A percentile compares a stretch with the other conserved stretches of the same genome.
Conservation (phyloP, 768 basidiomycete genomes). For the Scleroderma citrinum region DNA sequence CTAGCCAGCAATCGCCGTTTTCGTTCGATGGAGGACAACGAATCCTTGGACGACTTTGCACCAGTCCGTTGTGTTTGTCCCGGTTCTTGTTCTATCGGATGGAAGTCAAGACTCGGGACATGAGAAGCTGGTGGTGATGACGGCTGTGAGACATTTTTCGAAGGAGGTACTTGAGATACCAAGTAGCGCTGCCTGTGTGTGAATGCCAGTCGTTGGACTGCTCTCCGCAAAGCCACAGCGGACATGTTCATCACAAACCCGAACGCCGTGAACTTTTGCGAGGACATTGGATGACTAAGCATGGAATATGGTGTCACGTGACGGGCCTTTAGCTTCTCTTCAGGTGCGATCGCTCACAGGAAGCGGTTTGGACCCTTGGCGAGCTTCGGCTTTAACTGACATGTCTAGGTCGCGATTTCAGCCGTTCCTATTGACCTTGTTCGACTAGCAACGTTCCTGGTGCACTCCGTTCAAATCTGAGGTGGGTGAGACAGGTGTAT, state of each 20-base stretch:
- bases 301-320: background rate
- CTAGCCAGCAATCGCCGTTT: conserved; percentile 54
- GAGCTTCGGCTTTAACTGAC: too few relatives aligned
- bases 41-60: conserved; percentile 71
- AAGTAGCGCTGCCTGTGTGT: conserved; percentile 17
- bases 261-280: too few relatives aligned
- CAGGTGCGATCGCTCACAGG: too few relatives aligned
- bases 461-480: too few relatives aligned
- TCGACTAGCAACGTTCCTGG: too few relatives aligned
- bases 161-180: conserved; percentile 15
- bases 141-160: conserved; percentile 4
- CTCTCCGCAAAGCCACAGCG: conserved; percentile 18
- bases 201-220: conserved; percentile 14
- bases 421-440: too few relatives aligned
- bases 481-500: too few relatives aligned
- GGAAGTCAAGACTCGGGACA: conserved; percentile 59
- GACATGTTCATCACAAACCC: conserved; percentile 12
- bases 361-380: too few relatives aligned
- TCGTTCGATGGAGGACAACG: conserved; percentile 73
- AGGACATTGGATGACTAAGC: too few relatives aligned
- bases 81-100: conserved; percentile 43
- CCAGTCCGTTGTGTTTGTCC: conserved; percentile 54
- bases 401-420: too few relatives aligned
- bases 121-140: conserved; percentile 7
- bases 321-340: too few relatives aligned